These are phyloP conservation scores for Brachypodium distachyon DNA, from an alignment of 202 grass and related monocot species.

Conservation along the genomic window DNA sequence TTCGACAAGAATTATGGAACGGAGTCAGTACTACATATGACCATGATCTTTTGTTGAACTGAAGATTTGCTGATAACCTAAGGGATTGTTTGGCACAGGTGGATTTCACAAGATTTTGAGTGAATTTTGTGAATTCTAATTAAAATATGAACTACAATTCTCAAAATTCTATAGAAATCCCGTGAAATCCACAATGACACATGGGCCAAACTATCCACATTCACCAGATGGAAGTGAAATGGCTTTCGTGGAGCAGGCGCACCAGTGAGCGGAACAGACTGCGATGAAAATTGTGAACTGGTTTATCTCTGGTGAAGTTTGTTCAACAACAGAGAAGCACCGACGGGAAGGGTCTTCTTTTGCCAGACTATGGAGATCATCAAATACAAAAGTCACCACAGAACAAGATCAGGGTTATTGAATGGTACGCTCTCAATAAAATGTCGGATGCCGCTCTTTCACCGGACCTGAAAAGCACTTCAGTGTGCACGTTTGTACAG, in stretches of 20 bases:
- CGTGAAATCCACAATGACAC: no score
- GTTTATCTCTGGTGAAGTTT: constrained; percentile 59
- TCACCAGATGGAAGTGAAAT: constrained; percentile 62
- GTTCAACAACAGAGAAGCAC: constrained; percentile 43
- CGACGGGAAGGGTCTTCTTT: constrained; percentile 52
- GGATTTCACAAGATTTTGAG: no score
- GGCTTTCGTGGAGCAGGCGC: constrained; percentile 31
- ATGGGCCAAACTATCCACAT: no score
- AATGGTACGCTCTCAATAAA: constrained; percentile 33
- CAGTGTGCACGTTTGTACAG: constrained; percentile 29
- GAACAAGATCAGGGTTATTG: constrained; percentile 11
- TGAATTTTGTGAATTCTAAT: no score
- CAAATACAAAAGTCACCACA: constrained; percentile 30
- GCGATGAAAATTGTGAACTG: constrained; percentile 37
- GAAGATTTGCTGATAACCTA: no score
- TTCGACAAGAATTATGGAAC: no score
- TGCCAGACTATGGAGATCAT: constrained; percentile 52
- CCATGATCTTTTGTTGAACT: no score
- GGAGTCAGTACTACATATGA: no score
- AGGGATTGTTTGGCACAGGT: no score
- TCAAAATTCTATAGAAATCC: no score
- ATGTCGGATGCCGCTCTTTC: constrained; percentile 37
- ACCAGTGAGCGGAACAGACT: constrained; percentile 54
- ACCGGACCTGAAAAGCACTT: constrained; percentile 14
- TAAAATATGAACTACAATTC: no score